phyloP scores from a whole-genome alignment of 1,284 basidiomycete species.

The Phaffia rhodozyma region DNA sequence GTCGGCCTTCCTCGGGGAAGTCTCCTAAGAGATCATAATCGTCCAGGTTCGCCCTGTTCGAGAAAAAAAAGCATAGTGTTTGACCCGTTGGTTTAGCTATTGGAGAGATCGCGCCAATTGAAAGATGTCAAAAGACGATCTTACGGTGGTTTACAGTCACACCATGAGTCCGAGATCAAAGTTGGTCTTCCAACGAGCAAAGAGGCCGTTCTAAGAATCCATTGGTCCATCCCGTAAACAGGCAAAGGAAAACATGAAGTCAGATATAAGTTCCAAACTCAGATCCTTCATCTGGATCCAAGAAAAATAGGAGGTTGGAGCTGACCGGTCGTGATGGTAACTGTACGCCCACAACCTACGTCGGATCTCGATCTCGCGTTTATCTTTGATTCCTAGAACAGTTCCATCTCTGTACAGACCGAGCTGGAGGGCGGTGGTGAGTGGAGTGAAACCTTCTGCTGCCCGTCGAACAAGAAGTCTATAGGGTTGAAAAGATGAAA shows the following conservation, averaged over 20 bases:
- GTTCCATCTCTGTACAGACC: constrained; percentile 38
- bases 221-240: neutral
- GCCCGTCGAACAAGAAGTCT: constrained; percentile 37
- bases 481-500: neutral
- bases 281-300: no score
- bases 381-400: constrained; percentile 34
- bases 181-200: constrained; percentile 37
- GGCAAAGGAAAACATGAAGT: neutral
- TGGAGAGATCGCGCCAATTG: no score
- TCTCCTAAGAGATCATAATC: constrained; percentile 37
- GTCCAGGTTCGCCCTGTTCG: constrained; percentile 31
- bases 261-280: neutral
- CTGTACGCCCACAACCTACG: constrained; percentile 33
- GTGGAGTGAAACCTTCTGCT: constrained; percentile 36
- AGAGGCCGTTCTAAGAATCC: constrained; percentile 29
- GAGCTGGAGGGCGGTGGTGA: constrained; percentile 37
- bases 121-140: no score
- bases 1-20: constrained; percentile 35
- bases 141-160: constrained; percentile 33
- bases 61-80: no score
- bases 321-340: constrained; percentile 15
- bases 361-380: constrained; percentile 37
- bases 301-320: no score
- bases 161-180: constrained; percentile 36
- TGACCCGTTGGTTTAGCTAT: no score